Base-by-base conservation (phyloP, 495 filamentous ascomycete genomes). In the Lophiotrema nucula region DNA sequence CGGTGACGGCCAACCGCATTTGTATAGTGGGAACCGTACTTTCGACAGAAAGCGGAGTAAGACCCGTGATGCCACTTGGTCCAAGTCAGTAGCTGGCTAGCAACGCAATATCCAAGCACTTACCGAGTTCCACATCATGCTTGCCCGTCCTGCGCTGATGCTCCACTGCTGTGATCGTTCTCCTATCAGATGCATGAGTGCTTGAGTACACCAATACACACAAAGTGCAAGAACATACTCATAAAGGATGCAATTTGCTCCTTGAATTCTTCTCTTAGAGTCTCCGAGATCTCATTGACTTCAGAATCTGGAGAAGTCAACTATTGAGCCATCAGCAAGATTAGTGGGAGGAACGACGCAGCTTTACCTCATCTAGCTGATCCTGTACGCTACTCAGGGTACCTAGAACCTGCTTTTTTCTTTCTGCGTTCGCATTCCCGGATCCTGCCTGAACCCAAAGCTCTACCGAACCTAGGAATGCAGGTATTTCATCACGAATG, bases 401-500 rank as follows among this genome's bases (percentile, higher is more conserved):
- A n/a, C 60, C 49, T 18, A 67, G 54, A n/a, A 72, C 54, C 10
- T 24, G 28, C 39, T 62, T 38, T 55, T 71, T 77, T 42, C 56
- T 46, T 50, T 74, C 73, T 0, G 67, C 65, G 46, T 51, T 65
- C 38, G 66, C 52, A 26, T 50, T 67, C 18, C 66, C 73, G 16
- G 69, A 59, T 0, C 74, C 74, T 13, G 69, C 71, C 46, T 72
- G 62, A 1, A 77, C 66, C 74, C 74, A 77, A 3, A 77, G 67
- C 19, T 67, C 64, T 11, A 74, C 35, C 2, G 63, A 64, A 46
- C 65, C 65, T 8, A 75, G 49, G 21, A 77, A 51, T 4, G 62
- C 61, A 15, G 69, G 68, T 27, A 75, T 65, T 23, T 72, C 62
- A 45, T 71, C 44, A 5, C 58, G 38, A 12, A 77, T 68, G 46